Conservation (phyloP, 2,329 filamentous ascomycete species). For the Pseudogymnoascus sp. region DNA sequence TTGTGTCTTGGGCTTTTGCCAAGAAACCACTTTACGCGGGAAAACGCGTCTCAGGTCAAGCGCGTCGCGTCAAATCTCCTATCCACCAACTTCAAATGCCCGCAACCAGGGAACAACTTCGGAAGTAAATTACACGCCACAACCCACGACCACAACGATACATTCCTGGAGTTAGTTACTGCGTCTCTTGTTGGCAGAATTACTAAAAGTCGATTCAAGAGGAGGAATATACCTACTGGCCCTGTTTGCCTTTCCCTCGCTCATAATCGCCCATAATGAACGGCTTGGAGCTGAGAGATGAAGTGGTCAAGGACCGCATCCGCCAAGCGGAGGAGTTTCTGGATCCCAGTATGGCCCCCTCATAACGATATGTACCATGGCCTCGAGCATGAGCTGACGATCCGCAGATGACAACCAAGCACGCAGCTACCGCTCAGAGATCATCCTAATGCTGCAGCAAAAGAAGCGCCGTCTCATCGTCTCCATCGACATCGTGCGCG, state of each 20-base stretch:
- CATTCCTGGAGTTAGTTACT: background rate
- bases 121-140: background rate
- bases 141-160: background rate
- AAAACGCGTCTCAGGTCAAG: background rate
- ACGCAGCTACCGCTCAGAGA: conserved; percentile 80
- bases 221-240: background rate
- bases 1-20: background rate
- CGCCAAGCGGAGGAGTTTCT: conserved; percentile 87
- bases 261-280: conserved; percentile 45
- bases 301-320: conserved; percentile 75
- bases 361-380: background rate
- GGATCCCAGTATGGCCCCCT: conserved; percentile 66
- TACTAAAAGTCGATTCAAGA: background rate
- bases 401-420: conserved; percentile 44
- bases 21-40: conserved; percentile 6
- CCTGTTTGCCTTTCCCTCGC: background rate
- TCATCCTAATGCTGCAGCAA: conserved; percentile 68
- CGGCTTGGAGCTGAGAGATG: conserved; percentile 69
- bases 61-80: conserved; percentile 9
- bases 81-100: background rate
- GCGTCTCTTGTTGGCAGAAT: background rate
- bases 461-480: conserved; percentile 59
- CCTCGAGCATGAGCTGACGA: conserved; percentile 22
- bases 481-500: conserved; percentile 83
- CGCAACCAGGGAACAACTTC: background rate